Conservation (phyloP, 352 stramenopile genomes). For the Phytophthora tubulina region DNA sequence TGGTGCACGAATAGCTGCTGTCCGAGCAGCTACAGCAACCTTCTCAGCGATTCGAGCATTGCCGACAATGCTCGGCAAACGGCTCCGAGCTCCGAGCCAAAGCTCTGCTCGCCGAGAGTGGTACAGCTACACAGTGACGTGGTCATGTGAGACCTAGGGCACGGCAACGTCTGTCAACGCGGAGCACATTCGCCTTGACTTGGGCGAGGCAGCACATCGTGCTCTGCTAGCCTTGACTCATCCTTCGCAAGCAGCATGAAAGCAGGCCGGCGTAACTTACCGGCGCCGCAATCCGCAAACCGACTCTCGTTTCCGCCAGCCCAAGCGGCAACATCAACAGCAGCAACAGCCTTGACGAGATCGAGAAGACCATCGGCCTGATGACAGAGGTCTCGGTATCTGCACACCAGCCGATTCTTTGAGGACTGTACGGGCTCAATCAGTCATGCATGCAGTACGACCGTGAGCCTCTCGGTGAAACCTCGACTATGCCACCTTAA, state of each 20-base stretch:
- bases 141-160: slow-evolving; percentile 6
- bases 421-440: background rate
- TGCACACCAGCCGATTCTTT: background rate
- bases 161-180: slow-evolving; percentile 18
- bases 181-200: slow-evolving; percentile 4
- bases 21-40: background rate
- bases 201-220: slow-evolving; percentile 15
- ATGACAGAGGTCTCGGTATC: slow-evolving; percentile 19
- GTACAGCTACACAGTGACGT: slow-evolving; percentile 14
- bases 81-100: background rate
- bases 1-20: background rate
- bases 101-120: slow-evolving; percentile 1
- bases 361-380: slow-evolving; percentile 6
- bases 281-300: slow-evolving; percentile 29
- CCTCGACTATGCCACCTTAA: too few species aligned
- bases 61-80: background rate
- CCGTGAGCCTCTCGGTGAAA: too few species aligned
- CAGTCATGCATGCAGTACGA: background rate
- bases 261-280: background rate
- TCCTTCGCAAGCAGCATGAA: slow-evolving; percentile 15
- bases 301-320: slow-evolving; percentile 23
- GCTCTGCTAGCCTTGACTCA: slow-evolving; percentile 29
- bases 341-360: background rate
- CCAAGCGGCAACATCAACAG: slow-evolving; percentile 7
- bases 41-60: too few species aligned